Conservation (phyloP, 2,329 filamentous ascomycete species). For the Pezicula neosporulosa region DNA sequence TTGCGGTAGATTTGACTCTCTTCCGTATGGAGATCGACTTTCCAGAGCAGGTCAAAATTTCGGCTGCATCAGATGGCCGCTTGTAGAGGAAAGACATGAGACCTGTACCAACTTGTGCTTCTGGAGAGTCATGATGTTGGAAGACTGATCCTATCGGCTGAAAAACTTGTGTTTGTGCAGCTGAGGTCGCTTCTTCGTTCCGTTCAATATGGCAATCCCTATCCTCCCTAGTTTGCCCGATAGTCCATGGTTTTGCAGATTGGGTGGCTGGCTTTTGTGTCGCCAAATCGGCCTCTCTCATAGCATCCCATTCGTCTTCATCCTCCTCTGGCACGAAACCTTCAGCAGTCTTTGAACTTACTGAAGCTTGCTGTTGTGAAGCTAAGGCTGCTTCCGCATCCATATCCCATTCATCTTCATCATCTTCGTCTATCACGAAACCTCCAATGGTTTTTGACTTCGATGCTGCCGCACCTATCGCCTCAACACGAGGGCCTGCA, state of each 20-base stretch:
- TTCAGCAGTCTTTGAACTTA: conserved; percentile 5
- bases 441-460: background rate
- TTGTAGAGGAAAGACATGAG: conserved; percentile 5
- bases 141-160: no score
- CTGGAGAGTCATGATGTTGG: background rate
- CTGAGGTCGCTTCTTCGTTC: no score
- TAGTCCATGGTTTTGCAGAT: no score
- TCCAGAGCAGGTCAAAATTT: conserved; percentile 38
- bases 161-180: no score
- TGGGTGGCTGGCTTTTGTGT: no score
- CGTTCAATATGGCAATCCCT: background rate
- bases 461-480: no score
- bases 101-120: background rate
- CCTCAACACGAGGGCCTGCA: conserved; percentile 10
- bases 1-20: conserved; percentile 41
- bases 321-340: conserved; percentile 9
- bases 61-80: conserved; percentile 10
- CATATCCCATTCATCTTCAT: background rate
- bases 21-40: conserved; percentile 51
- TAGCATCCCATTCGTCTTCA: conserved; percentile 5
- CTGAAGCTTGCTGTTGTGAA: background rate
- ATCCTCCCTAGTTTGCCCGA: no score
- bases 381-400: background rate
- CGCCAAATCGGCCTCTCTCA: background rate
- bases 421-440: background rate